Evolutionary conservation across 352 stramenopile species (phyloP).

Genomic region (Globisporangium splendens): DNA sequence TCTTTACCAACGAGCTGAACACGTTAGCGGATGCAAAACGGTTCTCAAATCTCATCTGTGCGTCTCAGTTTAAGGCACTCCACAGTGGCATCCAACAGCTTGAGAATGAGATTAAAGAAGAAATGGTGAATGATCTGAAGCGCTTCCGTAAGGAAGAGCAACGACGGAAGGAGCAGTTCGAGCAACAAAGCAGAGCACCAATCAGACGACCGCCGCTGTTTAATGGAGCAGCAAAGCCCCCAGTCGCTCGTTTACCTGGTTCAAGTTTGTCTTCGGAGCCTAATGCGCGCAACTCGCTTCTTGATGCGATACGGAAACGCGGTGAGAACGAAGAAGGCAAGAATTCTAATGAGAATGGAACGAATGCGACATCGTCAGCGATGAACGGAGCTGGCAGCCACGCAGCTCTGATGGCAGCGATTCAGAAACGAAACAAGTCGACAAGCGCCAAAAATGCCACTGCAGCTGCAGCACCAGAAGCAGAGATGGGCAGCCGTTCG

Average conservation of each 20-base stretch:
- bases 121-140: constrained; percentile 55
- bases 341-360: not conserved
- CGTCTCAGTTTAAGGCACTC: constrained; percentile 45
- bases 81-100: constrained; percentile 51
- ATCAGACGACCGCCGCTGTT: constrained; percentile 10
- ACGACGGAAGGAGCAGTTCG: constrained; percentile 26
- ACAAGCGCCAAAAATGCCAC: not conserved
- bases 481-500: not conserved
- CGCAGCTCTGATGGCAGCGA: constrained; percentile 13
- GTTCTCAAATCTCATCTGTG: constrained; percentile 67
- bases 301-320: constrained; percentile 29
- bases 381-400: not conserved
- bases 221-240: constrained; percentile 1
- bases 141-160: constrained; percentile 48
- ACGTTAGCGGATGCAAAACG: constrained; percentile 51
- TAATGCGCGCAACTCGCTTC: constrained; percentile 19
- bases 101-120: constrained; percentile 68
- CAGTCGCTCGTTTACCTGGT: not conserved
- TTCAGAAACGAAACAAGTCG: constrained; percentile 10
- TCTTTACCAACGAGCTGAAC: constrained; percentile 63
- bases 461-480: too few species aligned
- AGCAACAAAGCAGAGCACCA: constrained; percentile 13
- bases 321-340: not conserved
- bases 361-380: not conserved
- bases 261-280: not conserved